Conservation (phyloP, 1,284 basidiomycete species). For the Lentinus polychrous region DNA sequence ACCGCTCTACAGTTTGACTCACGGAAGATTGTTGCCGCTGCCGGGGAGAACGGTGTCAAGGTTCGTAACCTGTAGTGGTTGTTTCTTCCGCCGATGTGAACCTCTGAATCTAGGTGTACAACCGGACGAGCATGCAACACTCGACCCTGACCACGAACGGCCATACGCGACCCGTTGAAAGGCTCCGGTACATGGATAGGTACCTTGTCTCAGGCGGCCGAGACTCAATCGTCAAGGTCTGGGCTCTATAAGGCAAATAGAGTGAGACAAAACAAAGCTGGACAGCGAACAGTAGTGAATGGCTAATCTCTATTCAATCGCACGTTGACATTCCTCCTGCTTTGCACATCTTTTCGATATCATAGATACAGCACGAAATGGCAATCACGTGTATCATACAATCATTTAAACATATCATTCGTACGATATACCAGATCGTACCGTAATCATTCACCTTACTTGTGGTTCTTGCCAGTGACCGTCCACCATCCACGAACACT, state of each 20-base stretch:
- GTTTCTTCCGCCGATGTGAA: conserved; percentile 1
- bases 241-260: conserved; percentile 67
- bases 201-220: conserved; percentile 90
- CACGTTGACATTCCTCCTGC: not conserved
- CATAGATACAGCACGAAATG: not conserved
- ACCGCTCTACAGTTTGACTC: conserved; percentile 94
- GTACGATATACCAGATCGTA: not conserved
- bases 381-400: not conserved
- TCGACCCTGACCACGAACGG: conserved; percentile 84
- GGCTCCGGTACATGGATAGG: conserved; percentile 92
- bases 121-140: conserved; percentile 89
- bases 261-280: not conserved
- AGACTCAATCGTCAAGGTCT: conserved; percentile 88
- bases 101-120: conserved; percentile 66
- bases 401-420: not conserved
- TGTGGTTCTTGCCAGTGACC: no score
- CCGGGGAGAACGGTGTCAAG: conserved; percentile 90
- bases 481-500: no score
- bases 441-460: no score
- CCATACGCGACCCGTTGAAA: conserved; percentile 87
- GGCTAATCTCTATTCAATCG: no score
- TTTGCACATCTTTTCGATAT: not conserved
- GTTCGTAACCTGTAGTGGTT: conserved; percentile 35
- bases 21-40: conserved; percentile 90
- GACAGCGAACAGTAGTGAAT: not conserved